Conservation (phyloP, 257 asterid species). For the Primulina tabacum region DNA sequence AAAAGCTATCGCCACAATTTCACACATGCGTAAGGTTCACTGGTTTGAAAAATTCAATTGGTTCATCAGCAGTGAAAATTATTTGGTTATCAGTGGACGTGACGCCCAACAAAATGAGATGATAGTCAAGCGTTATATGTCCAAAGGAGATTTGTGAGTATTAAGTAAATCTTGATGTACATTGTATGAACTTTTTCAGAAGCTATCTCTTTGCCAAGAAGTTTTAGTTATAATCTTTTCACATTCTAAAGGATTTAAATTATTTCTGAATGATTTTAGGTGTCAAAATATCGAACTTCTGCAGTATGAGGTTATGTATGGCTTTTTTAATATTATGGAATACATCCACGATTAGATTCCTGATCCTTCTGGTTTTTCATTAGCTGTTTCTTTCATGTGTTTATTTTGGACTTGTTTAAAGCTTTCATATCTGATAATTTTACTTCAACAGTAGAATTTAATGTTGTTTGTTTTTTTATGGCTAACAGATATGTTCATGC, state of each 20-base stretch:
- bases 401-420: slow-evolving; percentile 4
- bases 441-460: neutral
- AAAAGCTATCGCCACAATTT: slow-evolving; percentile 87
- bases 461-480: slow-evolving; percentile 29
- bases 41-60: slow-evolving; percentile 99
- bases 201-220: slow-evolving; percentile 7
- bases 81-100: slow-evolving; percentile 89
- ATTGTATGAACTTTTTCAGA: neutral
- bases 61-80: slow-evolving; percentile 98
- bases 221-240: slow-evolving; percentile 8
- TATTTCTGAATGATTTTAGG: slow-evolving; percentile 1
- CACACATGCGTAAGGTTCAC: slow-evolving; percentile 97
- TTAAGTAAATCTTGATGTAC: slow-evolving; percentile 9
- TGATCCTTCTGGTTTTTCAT: slow-evolving; percentile 5
- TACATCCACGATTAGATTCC: slow-evolving; percentile 15
- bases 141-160: slow-evolving; percentile 97
- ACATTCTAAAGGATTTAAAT: neutral
- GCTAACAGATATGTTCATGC: slow-evolving; percentile 87
- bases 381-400: slow-evolving; percentile 3
- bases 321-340: slow-evolving; percentile 13
- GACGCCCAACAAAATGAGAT: slow-evolving; percentile 99
- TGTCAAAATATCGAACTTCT: neutral
- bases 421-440: slow-evolving; percentile 10
- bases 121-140: slow-evolving; percentile 98
- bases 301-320: neutral